Percentiles rank a stretch among this genome's conserved stretches.
These are phyloP conservation scores for Blumeria hordei DNA, from an alignment of 2,329 filamentous ascomycete genomes.

Conservation along the genomic window DNA sequence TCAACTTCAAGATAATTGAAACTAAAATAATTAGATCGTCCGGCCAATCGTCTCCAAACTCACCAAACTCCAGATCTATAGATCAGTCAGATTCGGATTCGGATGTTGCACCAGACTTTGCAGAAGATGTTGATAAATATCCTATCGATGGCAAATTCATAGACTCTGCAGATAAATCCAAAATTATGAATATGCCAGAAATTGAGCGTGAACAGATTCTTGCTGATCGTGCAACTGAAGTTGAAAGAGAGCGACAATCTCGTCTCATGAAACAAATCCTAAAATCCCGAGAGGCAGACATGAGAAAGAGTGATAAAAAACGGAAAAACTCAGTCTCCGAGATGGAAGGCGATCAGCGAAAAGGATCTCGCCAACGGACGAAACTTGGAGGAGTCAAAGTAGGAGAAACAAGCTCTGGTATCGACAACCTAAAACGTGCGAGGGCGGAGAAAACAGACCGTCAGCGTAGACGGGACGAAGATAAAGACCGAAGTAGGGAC, in stretches of 20 bases:
- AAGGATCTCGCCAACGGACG: conserved; percentile 48
- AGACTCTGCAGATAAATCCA: conserved; percentile 45
- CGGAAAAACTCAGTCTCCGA: conserved; percentile 62
- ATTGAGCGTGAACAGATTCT: conserved; percentile 78
- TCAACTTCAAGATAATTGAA: neutral
- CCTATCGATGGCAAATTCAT: conserved; percentile 74
- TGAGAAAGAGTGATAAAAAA: conserved; percentile 32
- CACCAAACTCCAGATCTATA: conserved; percentile 66
- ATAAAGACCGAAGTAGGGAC: conserved; percentile 28
- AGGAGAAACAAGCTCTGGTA: conserved; percentile 43
- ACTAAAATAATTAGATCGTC: conserved; percentile 31
- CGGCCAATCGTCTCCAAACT: conserved; percentile 42
- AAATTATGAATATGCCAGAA: conserved; percentile 71
- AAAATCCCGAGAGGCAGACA: conserved; percentile 37
- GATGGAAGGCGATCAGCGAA: conserved; percentile 51
- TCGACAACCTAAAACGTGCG: conserved; percentile 42
- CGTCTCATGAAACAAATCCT: conserved; percentile 58
- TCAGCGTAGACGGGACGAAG: conserved; percentile 36
- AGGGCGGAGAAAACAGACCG: conserved; percentile 41
- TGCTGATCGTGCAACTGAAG: conserved; percentile 63
- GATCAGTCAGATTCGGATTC: conserved; percentile 69
- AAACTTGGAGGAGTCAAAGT: conserved; percentile 39
- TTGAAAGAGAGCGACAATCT: conserved; percentile 63
- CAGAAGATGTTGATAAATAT: conserved; percentile 42
- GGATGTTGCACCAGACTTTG: conserved; percentile 25